These are phyloP conservation scores for Aureobasidium namibiae DNA, from an alignment of 2,329 filamentous ascomycete species.

Conservation along the genomic window DNA sequence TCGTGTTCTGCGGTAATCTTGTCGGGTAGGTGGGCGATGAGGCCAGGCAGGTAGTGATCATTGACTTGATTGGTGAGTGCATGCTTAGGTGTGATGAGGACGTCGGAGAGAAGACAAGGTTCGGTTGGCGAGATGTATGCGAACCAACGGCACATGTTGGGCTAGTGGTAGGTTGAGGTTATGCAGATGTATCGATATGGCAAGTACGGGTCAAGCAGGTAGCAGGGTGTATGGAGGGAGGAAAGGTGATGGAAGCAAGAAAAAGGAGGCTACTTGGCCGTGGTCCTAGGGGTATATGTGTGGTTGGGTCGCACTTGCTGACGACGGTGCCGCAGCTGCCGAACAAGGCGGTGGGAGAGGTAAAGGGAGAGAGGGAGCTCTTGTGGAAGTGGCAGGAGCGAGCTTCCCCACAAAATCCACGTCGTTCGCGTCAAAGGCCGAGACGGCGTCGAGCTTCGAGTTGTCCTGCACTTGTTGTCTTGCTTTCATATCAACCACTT, in stretches of 20 bases:
- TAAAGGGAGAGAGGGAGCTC: not conserved
- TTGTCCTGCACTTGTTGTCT: not conserved
- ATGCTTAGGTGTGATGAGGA: conserved; percentile 40
- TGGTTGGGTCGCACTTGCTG: not conserved
- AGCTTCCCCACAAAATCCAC: not conserved
- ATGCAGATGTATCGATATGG: not conserved
- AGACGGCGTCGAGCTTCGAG: not conserved
- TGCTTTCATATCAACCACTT: not conserved
- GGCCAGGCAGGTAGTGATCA: conserved; percentile 47
- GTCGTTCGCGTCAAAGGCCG: not conserved
- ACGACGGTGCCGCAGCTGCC: not conserved
- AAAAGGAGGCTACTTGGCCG: not conserved
- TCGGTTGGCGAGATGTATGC: conserved; percentile 46
- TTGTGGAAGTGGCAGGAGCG: not conserved
- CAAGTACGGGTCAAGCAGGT: conserved; percentile 12
- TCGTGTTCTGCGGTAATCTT: conserved; percentile 34
- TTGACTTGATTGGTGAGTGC: conserved; percentile 39
- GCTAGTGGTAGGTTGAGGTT: not conserved
- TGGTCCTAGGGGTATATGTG: not conserved
- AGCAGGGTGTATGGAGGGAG: conserved; percentile 24
- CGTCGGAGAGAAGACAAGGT: conserved; percentile 47
- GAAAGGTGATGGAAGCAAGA: not conserved
- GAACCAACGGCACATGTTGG: conserved; percentile 41
- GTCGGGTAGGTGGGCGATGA: conserved; percentile 35
- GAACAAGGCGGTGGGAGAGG: not conserved